Evolutionary conservation across 345 rosid genomes (phyloP).

Genomic region (Psidium guajava): DNA sequence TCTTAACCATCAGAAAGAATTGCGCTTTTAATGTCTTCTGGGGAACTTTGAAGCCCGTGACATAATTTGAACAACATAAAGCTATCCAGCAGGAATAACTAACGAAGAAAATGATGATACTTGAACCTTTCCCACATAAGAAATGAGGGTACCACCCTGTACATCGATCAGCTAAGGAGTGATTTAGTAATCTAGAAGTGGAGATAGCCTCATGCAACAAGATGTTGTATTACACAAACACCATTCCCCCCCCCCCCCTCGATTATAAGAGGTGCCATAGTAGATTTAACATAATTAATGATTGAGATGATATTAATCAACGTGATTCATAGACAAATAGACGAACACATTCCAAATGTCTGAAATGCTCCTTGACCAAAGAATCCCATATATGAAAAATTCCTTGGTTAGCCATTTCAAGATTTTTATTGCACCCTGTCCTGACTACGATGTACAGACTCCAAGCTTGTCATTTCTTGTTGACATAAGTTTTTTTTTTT

Average conservation of each 20-base stretch:
- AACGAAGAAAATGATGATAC: conserved; percentile 7
- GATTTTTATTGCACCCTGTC: neutral
- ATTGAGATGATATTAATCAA: neutral
- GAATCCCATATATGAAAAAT: neutral
- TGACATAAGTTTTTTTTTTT: neutral
- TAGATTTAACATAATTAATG: neutral
- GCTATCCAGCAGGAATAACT: neutral
- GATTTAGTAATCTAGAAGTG: neutral
- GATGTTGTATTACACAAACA: neutral
- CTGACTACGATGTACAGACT: neutral
- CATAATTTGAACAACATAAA: neutral
- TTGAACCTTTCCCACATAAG: conserved; percentile 96
- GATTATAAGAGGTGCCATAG: neutral
- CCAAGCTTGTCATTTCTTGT: neutral
- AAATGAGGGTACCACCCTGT: conserved; percentile 94
- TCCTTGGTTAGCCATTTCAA: neutral
- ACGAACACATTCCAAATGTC: neutral
- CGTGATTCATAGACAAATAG: neutral
- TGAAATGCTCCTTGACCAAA: neutral
- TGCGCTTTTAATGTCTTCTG: neutral
- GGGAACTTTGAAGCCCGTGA: neutral
- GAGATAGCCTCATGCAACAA: neutral
- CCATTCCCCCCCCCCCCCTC: neutral
- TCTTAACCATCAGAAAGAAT: neutral
- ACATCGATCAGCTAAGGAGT: conserved; percentile 86